Base-by-base conservation (phyloP, 2,329 filamentous ascomycete genomes). In the Calonectria honghensis region DNA sequence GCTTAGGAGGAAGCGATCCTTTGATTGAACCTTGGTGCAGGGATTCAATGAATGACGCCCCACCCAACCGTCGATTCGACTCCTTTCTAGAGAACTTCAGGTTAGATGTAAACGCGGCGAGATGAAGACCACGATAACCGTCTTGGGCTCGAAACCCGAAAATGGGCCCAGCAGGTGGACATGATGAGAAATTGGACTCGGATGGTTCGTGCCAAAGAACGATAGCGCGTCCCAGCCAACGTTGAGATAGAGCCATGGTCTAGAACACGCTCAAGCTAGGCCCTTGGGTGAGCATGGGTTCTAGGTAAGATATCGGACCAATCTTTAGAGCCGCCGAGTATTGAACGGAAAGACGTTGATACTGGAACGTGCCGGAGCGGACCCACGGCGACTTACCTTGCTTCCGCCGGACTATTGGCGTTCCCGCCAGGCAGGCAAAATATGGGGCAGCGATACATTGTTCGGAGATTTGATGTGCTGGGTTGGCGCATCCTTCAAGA, bases 401-500 rank as follows among this genome's bases (percentile, higher is more conserved):
- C 20, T 39, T 61, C 37, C 35, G 57, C 32, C 31, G 35, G 35
- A 10, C 31, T 59, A 27, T 32, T 35, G 10, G 9, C 18, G 32
- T 24, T 37, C 54, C 54, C 41, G 41, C n/a, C 27, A 61, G 57
- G 57, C 57, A 61, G 57, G 57, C 57, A 61, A 61, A 61, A 61
- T 39, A 61, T 61, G 57, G 57, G 57, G 57, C 57, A 37, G 57
- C 29, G 35, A 61, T 61, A 61, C 57, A 37, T 39, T 61, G n/a
- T 61, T 61, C 57, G 57, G 57, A 61, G 24, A 61, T 61, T 61
- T 61, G 57, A 29, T 24, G 13, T 61, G 57, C 32, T 37, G 35
- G 57, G 35, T 27, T 61, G 24, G 39, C 14, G n/a, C 57, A 39
- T 61, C 32, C 57, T 37, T 59, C 18, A 6, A 27, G 24, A 39